Evolutionary conservation across 139 green algal species (phyloP).

Genomic region (Tetradesmus lagerheimii): DNA sequence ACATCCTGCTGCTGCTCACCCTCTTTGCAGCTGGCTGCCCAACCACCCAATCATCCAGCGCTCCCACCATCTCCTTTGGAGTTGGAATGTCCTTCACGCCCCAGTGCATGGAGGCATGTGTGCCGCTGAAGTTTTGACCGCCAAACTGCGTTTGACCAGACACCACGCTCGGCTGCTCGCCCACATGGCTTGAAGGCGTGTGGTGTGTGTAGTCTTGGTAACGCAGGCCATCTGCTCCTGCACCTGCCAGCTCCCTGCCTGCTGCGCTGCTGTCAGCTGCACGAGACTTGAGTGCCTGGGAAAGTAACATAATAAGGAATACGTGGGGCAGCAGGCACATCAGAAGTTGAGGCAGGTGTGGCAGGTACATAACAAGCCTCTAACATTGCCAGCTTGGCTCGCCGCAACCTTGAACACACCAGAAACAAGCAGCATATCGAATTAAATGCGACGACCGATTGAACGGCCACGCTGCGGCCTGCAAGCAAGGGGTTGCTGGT

Average conservation of each 20-base stretch:
- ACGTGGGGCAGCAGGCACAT: no score
- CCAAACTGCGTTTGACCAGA: constrained; percentile 59
- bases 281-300: constrained; percentile 21
- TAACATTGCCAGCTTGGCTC: no score
- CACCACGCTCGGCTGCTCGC: constrained; percentile 29
- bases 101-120: constrained; percentile 35
- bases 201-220: constrained; percentile 34
- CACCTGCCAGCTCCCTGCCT: background rate
- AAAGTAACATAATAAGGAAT: no score
- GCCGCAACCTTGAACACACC: no score
- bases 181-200: background rate
- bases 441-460: no score
- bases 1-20: constrained; percentile 59
- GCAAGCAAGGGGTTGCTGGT: background rate
- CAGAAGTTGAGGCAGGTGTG: no score
- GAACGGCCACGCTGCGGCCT: no score
- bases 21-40: constrained; percentile 86
- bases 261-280: constrained; percentile 20
- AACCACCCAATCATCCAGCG: constrained; percentile 84
- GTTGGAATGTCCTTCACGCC: constrained; percentile 66
- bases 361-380: no score
- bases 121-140: constrained; percentile 53
- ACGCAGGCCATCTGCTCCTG: background rate
- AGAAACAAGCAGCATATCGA: background rate
- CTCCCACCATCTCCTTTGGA: constrained; percentile 77